phyloP scores from a whole-genome alignment of 805 yeast genomes.

The Zygosaccharomyces gambellarensis region DNA sequence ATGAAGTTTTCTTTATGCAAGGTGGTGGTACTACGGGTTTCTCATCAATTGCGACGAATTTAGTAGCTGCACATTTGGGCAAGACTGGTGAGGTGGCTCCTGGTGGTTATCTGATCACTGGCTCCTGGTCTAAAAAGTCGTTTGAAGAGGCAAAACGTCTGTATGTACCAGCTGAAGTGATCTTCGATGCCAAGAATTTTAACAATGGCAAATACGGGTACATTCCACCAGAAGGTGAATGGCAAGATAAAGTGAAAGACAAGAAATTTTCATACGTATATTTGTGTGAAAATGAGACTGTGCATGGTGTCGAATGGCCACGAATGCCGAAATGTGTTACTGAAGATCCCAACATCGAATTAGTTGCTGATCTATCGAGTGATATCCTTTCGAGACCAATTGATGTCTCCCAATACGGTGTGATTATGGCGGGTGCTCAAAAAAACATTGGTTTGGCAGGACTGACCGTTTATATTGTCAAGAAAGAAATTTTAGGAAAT shows the following conservation, averaged over 20 bases:
- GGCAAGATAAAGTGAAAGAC: constrained; percentile 47
- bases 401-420: constrained; percentile 80
- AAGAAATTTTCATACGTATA: constrained; percentile 75
- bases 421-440: constrained; percentile 97
- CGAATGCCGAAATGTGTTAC: constrained; percentile 43
- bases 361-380: constrained; percentile 94
- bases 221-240: constrained; percentile 61
- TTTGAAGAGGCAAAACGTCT: constrained; percentile 81
- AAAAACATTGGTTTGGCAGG: constrained; percentile 98
- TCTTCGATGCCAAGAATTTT: constrained; percentile 57
- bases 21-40: constrained; percentile 99
- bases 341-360: constrained; percentile 58
- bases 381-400: constrained; percentile 77
- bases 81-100: constrained; percentile 70
- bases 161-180: constrained; percentile 67
- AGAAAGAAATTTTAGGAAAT: constrained; percentile 65
- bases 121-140: constrained; percentile 90
- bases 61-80: constrained; percentile 69
- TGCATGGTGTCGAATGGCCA: constrained; percentile 85
- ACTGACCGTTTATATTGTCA: constrained; percentile 83
- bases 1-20: constrained; percentile 91
- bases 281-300: constrained; percentile 96
- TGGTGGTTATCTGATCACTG: constrained; percentile 86
- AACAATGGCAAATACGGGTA: constrained; percentile 53
- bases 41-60: constrained; percentile 77